Percentiles rank a stretch among this genome's conserved stretches.
Evolutionary conservation across 805 yeast species (phyloP).

Genomic region (Starmerella bacillaris): DNA sequence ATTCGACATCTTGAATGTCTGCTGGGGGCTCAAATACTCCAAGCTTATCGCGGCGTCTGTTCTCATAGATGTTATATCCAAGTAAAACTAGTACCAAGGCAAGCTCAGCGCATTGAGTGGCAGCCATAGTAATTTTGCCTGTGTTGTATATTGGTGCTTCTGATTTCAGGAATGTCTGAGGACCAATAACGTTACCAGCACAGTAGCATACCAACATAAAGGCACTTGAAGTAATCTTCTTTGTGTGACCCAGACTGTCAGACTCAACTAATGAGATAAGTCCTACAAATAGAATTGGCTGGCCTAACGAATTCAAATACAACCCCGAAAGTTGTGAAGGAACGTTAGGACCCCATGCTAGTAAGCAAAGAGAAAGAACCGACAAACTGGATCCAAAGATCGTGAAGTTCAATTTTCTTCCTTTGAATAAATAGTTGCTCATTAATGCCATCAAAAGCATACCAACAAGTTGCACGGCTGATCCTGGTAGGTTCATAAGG

Average conservation of each 20-base stretch:
- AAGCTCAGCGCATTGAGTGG: constrained; percentile 30
- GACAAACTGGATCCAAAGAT: constrained; percentile 4
- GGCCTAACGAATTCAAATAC: constrained; percentile 7
- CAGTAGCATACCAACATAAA: constrained; percentile 32
- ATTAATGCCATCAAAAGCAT: constrained; percentile 5
- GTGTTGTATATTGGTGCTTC: constrained; percentile 46
- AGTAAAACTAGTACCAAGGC: constrained; percentile 18
- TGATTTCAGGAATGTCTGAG: constrained; percentile 39
- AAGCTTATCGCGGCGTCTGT: constrained; percentile 6
- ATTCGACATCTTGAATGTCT: constrained; percentile 15
- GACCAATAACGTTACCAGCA: constrained; percentile 39
- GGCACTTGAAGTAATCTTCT: constrained; percentile 33
- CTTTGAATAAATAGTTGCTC: constrained; percentile 3
- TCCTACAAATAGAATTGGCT: constrained; percentile 8
- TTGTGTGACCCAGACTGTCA: constrained; percentile 41
- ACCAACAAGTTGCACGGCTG: constrained; percentile 27
- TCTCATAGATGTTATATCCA: constrained; percentile 18
- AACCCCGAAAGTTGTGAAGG: constrained; percentile 12
- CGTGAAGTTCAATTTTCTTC: constrained; percentile 9
- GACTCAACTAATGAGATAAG: constrained; percentile 23
- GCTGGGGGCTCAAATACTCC: constrained; percentile 1
- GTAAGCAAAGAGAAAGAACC: constrained; percentile 8
- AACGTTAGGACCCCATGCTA: constrained; percentile 16
- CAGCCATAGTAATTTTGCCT: constrained; percentile 42
- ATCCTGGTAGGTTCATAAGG: constrained; percentile 28